phyloP scores from a whole-genome alignment of 2,329 filamentous ascomycete genomes.

The Hansfordia pulvinata region DNA sequence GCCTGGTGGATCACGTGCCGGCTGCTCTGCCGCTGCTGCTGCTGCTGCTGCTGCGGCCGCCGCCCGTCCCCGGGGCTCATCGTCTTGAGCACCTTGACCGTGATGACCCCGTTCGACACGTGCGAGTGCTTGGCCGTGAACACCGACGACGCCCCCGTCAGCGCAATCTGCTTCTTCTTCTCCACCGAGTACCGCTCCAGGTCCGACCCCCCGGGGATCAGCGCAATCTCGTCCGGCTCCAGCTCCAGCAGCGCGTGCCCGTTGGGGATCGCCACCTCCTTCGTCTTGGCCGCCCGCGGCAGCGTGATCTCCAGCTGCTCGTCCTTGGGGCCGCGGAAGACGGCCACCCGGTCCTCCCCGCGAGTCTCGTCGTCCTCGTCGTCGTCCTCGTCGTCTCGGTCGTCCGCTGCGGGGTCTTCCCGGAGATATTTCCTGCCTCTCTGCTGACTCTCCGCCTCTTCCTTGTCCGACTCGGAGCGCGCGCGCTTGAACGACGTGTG shows the following conservation, averaged over 20 bases:
- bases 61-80: too few species aligned
- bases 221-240: constrained; percentile 31
- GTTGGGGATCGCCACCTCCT: constrained; percentile 29
- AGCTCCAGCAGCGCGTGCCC: constrained; percentile 38
- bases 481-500: constrained; percentile 38
- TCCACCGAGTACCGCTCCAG: constrained; percentile 40
- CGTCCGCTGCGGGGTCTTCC: too few species aligned
- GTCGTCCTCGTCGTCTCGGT: too few species aligned
- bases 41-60: too few species aligned
- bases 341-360: constrained; percentile 36
- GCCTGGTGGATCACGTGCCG: constrained; percentile 44
- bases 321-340: constrained; percentile 35
- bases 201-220: constrained; percentile 34
- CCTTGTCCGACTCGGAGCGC: constrained; percentile 28
- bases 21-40: constrained; percentile 32
- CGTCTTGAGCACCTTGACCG: constrained; percentile 48
- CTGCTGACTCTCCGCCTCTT: constrained; percentile 18
- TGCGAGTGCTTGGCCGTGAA: constrained; percentile 40
- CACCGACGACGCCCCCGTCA: constrained; percentile 38
- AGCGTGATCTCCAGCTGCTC: constrained; percentile 38
- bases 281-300: constrained; percentile 29
- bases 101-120: constrained; percentile 39
- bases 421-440: constrained; percentile 32
- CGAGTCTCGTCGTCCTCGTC: constrained; percentile 9
- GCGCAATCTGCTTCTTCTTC: constrained; percentile 41